A percentile compares a stretch with the other conserved stretches of the same genome.
These are phyloP conservation scores for Erythrophleum fordii DNA, from an alignment of 306 rosid species.

Conservation along the genomic window DNA sequence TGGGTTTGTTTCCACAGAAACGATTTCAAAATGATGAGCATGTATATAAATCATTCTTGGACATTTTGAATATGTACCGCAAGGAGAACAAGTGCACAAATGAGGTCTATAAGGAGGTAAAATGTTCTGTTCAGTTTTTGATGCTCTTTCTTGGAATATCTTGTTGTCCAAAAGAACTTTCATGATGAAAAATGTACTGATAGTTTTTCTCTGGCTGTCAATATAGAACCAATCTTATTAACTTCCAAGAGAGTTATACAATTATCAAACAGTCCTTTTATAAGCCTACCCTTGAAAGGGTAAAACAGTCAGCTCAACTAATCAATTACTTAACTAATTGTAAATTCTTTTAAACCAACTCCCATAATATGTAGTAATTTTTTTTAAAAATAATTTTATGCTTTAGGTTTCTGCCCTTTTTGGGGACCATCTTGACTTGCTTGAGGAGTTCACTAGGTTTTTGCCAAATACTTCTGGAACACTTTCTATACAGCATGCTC, in stretches of 20 bases:
- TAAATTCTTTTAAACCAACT: not conserved
- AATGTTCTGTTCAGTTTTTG: not conserved
- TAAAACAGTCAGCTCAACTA: not conserved
- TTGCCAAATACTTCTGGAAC: slow-evolving; percentile 56
- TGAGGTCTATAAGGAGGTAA: slow-evolving; percentile 68
- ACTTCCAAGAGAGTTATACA: not conserved
- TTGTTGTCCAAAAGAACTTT: not conserved
- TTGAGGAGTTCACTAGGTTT: slow-evolving; percentile 61
- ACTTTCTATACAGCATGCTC: slow-evolving; percentile 54
- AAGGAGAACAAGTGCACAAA: slow-evolving; percentile 55
- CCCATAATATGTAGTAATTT: not conserved
- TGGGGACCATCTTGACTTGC: slow-evolving; percentile 58
- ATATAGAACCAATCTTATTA: not conserved
- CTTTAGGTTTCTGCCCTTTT: slow-evolving; percentile 59
- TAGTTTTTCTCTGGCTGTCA: not conserved
- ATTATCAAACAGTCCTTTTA: not conserved
- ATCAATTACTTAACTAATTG: not conserved
- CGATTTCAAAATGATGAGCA: slow-evolving; percentile 60
- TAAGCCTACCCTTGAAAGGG: not conserved
- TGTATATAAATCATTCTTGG: slow-evolving; percentile 58
- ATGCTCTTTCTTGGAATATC: not conserved
- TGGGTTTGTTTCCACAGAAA: slow-evolving; percentile 44
- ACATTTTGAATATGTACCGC: slow-evolving; percentile 56
- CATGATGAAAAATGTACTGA: not conserved
- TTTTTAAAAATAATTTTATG: slow-evolving; percentile 16